These are phyloP conservation scores for Leptosphaerulina australis DNA, from an alignment of 2,329 filamentous ascomycete species.

Conservation along the genomic window DNA sequence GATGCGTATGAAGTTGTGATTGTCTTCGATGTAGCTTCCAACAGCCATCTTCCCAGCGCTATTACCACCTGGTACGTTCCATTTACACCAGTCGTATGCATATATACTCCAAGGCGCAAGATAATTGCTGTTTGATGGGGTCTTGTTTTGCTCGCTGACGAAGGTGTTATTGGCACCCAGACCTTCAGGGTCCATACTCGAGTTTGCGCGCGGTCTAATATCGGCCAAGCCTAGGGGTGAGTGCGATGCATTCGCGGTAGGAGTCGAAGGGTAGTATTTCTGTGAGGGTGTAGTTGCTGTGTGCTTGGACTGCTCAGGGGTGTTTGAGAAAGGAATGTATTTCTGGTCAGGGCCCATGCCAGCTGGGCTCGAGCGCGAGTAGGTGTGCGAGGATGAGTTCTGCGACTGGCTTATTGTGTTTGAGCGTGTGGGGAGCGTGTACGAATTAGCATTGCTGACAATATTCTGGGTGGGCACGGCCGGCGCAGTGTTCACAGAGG, in stretches of 20 bases:
- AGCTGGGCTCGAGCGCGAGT: conserved; percentile 84
- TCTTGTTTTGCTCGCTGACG: conserved; percentile 70
- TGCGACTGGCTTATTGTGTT: conserved; percentile 65
- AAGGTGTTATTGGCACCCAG: conserved; percentile 61
- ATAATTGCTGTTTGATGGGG: conserved; percentile 84
- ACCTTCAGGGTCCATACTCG: conserved; percentile 74
- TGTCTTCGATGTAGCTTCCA: conserved; percentile 95
- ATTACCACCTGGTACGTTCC: conserved; percentile 72
- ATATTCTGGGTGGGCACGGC: conserved; percentile 62
- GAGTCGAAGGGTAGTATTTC: conserved; percentile 65
- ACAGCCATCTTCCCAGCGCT: conserved; percentile 91
- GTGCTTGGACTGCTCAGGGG: conserved; percentile 62
- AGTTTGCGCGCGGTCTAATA: conserved; percentile 86
- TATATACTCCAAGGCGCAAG: conserved; percentile 94
- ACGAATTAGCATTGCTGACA: conserved; percentile 62
- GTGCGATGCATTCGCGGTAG: conserved; percentile 70
- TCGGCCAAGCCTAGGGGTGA: conserved; percentile 91
- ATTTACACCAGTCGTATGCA: conserved; percentile 99
- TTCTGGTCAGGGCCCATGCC: conserved; percentile 64
- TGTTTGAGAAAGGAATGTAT: conserved; percentile 68
- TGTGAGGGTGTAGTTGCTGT: conserved; percentile 51
- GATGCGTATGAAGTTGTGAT: conserved; percentile 99
- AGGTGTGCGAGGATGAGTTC: conserved; percentile 55
- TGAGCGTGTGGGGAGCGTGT: conserved; percentile 69
- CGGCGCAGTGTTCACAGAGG: conserved; percentile 63